These are phyloP conservation scores for Dipteronia dyeriana DNA, from an alignment of 345 rosid genomes.

Conservation along the genomic window DNA sequence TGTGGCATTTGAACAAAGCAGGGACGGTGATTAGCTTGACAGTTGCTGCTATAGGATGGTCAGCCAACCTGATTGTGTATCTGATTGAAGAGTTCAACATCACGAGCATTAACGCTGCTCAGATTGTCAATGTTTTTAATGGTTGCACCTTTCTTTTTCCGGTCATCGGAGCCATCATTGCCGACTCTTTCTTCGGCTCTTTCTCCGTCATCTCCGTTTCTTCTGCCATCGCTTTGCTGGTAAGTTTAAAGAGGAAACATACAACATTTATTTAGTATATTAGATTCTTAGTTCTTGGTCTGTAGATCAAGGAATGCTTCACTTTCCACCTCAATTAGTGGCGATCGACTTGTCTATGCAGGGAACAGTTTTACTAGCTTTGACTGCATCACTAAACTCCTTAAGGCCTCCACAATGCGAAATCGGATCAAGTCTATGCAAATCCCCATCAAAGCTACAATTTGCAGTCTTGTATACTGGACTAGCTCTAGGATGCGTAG, in stretches of 20 bases:
- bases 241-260: background rate
- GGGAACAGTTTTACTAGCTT: conserved; percentile 22
- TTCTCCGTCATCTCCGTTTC: conserved; percentile 14
- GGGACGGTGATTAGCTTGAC: conserved; percentile 38
- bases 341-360: background rate
- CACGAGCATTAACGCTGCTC: conserved; percentile 33
- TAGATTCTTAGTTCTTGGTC: too few relatives aligned
- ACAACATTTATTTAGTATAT: background rate
- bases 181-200: conserved; percentile 25
- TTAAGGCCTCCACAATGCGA: conserved; percentile 24
- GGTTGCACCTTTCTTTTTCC: conserved; percentile 27
- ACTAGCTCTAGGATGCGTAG: conserved; percentile 23
- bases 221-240: conserved; percentile 15
- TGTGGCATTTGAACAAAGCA: conserved; percentile 17
- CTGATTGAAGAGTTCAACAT: conserved; percentile 31
- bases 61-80: conserved; percentile 34
- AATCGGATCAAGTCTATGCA: conserved; percentile 7
- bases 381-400: conserved; percentile 22
- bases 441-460: conserved; percentile 20
- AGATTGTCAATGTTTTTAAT: conserved; percentile 25
- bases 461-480: conserved; percentile 21
- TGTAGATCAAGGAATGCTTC: background rate
- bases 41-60: conserved; percentile 43
- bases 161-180: conserved; percentile 25
- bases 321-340: background rate